Evolutionary conservation across 306 rosid genomes (phyloP).

Genomic region (Prinsepia uniflora): DNA sequence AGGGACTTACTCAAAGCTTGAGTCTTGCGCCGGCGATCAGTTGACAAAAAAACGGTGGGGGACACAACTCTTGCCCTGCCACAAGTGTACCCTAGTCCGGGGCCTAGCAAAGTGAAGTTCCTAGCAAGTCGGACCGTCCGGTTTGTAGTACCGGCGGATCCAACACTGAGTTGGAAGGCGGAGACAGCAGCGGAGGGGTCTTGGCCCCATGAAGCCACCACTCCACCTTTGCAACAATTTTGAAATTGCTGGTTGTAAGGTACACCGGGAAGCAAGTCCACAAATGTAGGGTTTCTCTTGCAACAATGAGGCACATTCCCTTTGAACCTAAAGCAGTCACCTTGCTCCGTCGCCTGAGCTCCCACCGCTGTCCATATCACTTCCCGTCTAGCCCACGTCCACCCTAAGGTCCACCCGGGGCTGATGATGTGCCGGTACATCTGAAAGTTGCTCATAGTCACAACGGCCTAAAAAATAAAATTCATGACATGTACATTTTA

Average conservation of each 20-base stretch:
- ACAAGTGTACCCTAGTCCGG: conserved; percentile 90
- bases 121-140: conserved; percentile 78
- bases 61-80: conserved; percentile 91
- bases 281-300: conserved; percentile 73
- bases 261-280: conserved; percentile 88
- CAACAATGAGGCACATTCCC: conserved; percentile 84
- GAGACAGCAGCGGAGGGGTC: conserved; percentile 77
- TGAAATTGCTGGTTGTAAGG: conserved; percentile 89
- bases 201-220: conserved; percentile 87
- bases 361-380: conserved; percentile 82
- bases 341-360: conserved; percentile 89
- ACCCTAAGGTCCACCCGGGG: conserved; percentile 89
- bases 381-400: conserved; percentile 93
- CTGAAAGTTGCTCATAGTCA: conserved; percentile 79
- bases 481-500: background rate
- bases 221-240: conserved; percentile 95
- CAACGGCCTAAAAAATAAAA: conserved; percentile 48
- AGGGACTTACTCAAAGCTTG: conserved; percentile 75
- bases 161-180: conserved; percentile 80
- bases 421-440: conserved; percentile 83
- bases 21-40: conserved; percentile 80
- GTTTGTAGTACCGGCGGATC: conserved; percentile 76
- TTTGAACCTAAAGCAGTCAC: conserved; percentile 88
- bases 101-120: conserved; percentile 84
- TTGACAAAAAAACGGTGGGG: conserved; percentile 60